These are phyloP conservation scores for Arbutus unedo DNA, from an alignment of 148 eudicot genomes.

Conservation along the genomic window DNA sequence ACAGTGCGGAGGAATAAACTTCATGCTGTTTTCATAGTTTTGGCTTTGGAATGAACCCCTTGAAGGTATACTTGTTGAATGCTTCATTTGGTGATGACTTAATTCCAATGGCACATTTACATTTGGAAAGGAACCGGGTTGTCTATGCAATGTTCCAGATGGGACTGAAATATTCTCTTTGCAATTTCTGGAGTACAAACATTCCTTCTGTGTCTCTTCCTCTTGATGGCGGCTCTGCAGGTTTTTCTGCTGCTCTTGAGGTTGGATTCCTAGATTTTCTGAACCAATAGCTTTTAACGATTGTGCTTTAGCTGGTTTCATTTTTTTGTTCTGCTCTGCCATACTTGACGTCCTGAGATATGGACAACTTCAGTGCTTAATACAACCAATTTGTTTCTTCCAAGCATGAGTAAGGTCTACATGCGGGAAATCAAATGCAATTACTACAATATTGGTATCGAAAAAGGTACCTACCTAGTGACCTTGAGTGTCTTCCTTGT, in stretches of 20 bases:
- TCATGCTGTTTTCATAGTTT: constrained; percentile 5
- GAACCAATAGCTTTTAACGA: neutral
- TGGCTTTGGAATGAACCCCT: neutral
- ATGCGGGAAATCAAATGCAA: neutral
- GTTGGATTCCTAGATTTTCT: constrained; percentile 9
- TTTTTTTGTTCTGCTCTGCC: constrained; percentile 15
- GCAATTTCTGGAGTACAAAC: neutral
- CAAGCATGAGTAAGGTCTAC: neutral
- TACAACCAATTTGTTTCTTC: neutral
- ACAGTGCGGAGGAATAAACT: neutral
- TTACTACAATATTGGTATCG: neutral
- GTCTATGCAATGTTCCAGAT: neutral
- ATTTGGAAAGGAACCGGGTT: constrained; percentile 2
- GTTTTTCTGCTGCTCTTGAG: constrained; percentile 13
- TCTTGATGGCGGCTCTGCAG: neutral
- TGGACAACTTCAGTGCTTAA: neutral
- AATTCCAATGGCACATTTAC: constrained; percentile 9
- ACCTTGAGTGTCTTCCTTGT: constrained; percentile 26
- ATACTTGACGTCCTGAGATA: constrained; percentile 26
- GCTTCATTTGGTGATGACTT: constrained; percentile 15
- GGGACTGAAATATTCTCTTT: constrained; percentile 11
- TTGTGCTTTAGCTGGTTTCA: constrained; percentile 11
- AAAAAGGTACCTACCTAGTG: constrained; percentile 23
- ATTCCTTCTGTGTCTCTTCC: constrained; percentile 1
- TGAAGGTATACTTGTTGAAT: constrained; percentile 7